Base-by-base conservation (phyloP, 306 rosid genomes). In the peach (Prunus persica) region DNA sequence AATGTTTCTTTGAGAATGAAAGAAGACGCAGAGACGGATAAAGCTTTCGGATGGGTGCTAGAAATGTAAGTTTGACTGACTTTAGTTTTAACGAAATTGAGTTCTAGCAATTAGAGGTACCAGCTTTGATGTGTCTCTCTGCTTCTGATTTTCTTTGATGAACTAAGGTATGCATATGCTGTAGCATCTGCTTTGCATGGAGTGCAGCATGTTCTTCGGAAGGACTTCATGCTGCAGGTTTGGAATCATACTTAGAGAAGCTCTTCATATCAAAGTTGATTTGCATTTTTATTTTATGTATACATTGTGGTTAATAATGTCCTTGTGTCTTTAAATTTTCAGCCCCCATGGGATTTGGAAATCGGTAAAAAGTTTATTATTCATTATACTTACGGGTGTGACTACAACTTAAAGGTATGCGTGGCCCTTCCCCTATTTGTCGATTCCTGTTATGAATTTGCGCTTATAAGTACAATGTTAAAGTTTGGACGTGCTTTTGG, bases 221-320 rank as follows among this genome's bases (percentile, higher is more conserved):
- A 89, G 83, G 98, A 96, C 81, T 92, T 96, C 77, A 96, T 96
- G 99, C 87, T 96, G 74, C 99, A 95, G 97, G 99, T 92, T 77
- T 43, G 82, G 30, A 65, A 69, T 71, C 71, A 64, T 65, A 70
- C 66, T 34, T 55, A 28, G 16, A 43, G 32, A 78, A 69, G 74
- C 74, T 70, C 46, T 72, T 15, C 32, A 47, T 49, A 45, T 80
- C 57, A 18, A 72, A 34, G 57, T 75, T 84, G 38, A 61, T 76
- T 74, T 57, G 32, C 69, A 51, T 56, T 41, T 50, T 77, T 41
- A 34, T 64, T 32, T 65, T 67, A 20, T 20, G 27, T 51, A 34
- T 69, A 69, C 15, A 11, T 69, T 34, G 20, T 58, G 55, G 16
- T 79, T 76, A 50, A 75, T 50, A 69, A 76, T 56, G 38, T 46